Conservation (phyloP, 2,329 filamentous ascomycete species). For the Ophiostoma angusticollis region DNA sequence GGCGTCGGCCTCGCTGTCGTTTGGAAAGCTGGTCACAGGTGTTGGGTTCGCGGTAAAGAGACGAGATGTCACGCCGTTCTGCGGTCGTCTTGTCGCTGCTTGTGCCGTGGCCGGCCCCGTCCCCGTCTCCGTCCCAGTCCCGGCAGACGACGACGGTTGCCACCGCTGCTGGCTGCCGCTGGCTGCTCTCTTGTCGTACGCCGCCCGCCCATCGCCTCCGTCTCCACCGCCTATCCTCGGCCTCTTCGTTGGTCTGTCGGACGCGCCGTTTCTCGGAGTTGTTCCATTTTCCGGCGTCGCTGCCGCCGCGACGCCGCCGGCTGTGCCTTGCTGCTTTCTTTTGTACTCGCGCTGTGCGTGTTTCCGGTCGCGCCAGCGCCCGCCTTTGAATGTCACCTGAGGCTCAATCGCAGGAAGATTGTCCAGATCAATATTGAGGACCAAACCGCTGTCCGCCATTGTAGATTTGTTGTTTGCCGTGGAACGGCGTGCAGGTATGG, state of each 20-base stretch:
- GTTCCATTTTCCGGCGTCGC: too few species aligned
- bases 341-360: constrained; percentile 56
- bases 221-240: not conserved
- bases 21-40: constrained; percentile 50
- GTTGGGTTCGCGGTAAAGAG: constrained; percentile 84
- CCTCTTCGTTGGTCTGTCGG: constrained; percentile 2
- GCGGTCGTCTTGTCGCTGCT: constrained; percentile 1
- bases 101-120: constrained; percentile 27
- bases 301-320: not conserved
- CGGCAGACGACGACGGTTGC: constrained; percentile 5
- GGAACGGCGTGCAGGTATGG: not conserved
- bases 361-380: constrained; percentile 82
- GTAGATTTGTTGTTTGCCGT: not conserved
- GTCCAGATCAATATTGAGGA: constrained; percentile 78
- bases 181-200: constrained; percentile 13
- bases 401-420: constrained; percentile 49
- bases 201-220: constrained; percentile 4
- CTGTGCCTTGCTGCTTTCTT: constrained; percentile 10
- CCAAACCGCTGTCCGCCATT: constrained; percentile 93
- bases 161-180: not conserved
- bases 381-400: constrained; percentile 63
- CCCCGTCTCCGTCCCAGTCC: not conserved
- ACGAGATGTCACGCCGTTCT: constrained; percentile 58
- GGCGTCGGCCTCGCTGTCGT: constrained; percentile 29
- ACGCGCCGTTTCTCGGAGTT: too few species aligned